phyloP scores from a whole-genome alignment of 1,139 yeast genomes.

The Lodderomyces parapsilosis region DNA sequence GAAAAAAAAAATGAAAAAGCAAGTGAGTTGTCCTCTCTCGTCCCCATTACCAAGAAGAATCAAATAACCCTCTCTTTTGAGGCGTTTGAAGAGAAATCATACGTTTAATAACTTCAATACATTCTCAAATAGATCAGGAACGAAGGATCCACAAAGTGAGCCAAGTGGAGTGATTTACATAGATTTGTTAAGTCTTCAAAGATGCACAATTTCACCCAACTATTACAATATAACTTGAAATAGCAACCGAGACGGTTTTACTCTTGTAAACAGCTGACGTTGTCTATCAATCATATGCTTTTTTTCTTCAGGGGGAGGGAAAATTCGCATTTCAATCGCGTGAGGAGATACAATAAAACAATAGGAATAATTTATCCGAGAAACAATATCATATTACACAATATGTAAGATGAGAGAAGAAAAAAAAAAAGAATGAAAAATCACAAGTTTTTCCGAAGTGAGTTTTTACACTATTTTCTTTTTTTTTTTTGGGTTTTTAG shows the following conservation, averaged over 20 bases:
- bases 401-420: neutral
- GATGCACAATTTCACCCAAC: too few species aligned
- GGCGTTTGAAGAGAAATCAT: neutral
- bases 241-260: neutral
- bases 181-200: too few species aligned
- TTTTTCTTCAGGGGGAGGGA: neutral
- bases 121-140: too few species aligned
- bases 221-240: too few species aligned
- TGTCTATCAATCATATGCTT: neutral
- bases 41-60: too few species aligned
- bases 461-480: neutral
- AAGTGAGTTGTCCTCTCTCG: too few species aligned
- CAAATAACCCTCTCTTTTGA: too few species aligned
- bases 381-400: neutral
- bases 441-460: conserved; percentile 1
- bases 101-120: neutral
- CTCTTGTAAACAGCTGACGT: neutral
- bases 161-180: neutral
- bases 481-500: neutral
- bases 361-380: neutral
- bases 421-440: too few species aligned
- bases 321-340: neutral
- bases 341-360: neutral
- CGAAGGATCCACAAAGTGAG: too few species aligned
- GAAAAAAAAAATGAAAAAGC: too few species aligned